Evolutionary conservation across 495 filamentous ascomycete genomes (phyloP).

Genomic region (Neurospora sp.): DNA sequence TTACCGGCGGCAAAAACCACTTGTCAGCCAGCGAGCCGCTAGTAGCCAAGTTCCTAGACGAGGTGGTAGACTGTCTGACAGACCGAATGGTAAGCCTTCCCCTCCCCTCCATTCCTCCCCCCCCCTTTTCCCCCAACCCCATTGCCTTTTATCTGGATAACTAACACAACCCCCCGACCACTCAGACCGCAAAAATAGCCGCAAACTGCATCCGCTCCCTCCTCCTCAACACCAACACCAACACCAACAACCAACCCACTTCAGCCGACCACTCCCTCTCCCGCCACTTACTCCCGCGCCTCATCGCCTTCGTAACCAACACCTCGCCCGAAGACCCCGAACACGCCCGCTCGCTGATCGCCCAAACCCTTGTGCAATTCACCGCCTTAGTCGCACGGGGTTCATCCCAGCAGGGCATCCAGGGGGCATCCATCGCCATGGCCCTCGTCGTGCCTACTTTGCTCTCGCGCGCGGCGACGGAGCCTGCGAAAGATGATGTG

Average conservation of each 20-base stretch:
- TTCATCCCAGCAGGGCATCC: constrained; percentile 18
- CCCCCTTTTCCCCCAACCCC: no score
- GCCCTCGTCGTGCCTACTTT: constrained; percentile 70
- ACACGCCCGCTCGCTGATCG: constrained; percentile 54
- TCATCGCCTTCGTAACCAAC: constrained; percentile 64
- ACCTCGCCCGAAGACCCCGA: constrained; percentile 63
- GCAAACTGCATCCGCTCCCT: constrained; percentile 80
- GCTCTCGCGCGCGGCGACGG: constrained; percentile 55
- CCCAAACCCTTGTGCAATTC: constrained; percentile 63
- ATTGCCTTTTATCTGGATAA: no score
- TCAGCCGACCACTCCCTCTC: constrained; percentile 62
- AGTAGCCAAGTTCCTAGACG: constrained; percentile 56
- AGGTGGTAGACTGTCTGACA: constrained; percentile 74
- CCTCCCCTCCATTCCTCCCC: neutral
- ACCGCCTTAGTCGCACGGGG: constrained; percentile 41
- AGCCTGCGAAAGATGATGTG: constrained; percentile 33
- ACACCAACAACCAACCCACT: constrained; percentile 35
- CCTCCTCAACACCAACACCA: constrained; percentile 47
- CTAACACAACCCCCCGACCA: neutral
- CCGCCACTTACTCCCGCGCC: constrained; percentile 61
- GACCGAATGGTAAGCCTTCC: constrained; percentile 52
- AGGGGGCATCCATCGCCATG: constrained; percentile 42
- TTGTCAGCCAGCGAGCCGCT: constrained; percentile 65
- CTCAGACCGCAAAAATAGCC: constrained; percentile 72
- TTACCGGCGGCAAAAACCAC: constrained; percentile 66